Conservation (phyloP, 2,329 filamentous ascomycete species). For the Thielaviopsis punctulata region DNA sequence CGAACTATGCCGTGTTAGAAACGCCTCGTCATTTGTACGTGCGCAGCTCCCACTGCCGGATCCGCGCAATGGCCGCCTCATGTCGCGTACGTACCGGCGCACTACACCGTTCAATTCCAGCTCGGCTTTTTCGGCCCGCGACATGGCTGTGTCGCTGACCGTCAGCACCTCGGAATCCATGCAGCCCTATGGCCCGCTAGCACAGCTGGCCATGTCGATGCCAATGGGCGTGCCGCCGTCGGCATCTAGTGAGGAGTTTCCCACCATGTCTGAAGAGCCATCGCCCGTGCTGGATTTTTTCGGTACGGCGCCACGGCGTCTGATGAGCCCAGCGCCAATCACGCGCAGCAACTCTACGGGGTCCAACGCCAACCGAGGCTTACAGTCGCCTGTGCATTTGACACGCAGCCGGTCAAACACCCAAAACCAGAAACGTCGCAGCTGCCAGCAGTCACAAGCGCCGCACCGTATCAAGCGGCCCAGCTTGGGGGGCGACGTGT, state of each 20-base stretch:
- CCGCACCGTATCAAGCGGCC: constrained; percentile 33
- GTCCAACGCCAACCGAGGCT: constrained; percentile 22
- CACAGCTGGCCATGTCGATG: constrained; percentile 36
- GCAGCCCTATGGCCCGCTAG: constrained; percentile 44
- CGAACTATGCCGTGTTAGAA: constrained; percentile 42
- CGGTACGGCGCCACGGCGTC: constrained; percentile 13
- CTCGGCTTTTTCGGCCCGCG: constrained; percentile 39
- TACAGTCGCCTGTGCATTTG: constrained; percentile 37
- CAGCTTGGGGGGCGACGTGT: constrained; percentile 37
- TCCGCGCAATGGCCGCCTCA: constrained; percentile 34
- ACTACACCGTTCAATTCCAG: constrained; percentile 28
- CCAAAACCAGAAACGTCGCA: constrained; percentile 36
- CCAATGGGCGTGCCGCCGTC: constrained; percentile 14
- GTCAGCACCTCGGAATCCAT: constrained; percentile 48
- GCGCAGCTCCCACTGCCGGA: constrained; percentile 34
- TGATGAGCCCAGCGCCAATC: constrained; percentile 37
- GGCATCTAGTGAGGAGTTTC: constrained; percentile 3
- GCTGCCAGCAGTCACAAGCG: constrained; percentile 21
- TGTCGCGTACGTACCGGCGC: constrained; percentile 31
- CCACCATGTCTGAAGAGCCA: constrained; percentile 3
- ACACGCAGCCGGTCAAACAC: constrained; percentile 33
- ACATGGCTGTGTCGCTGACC: constrained; percentile 45
- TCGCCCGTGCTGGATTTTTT: constrained; percentile 9
- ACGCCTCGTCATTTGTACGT: constrained; percentile 26
- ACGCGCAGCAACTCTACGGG: constrained; percentile 32